Evolutionary conservation across 2,329 filamentous ascomycete genomes (phyloP).

Genomic region (Ophiocordyceps australis): DNA sequence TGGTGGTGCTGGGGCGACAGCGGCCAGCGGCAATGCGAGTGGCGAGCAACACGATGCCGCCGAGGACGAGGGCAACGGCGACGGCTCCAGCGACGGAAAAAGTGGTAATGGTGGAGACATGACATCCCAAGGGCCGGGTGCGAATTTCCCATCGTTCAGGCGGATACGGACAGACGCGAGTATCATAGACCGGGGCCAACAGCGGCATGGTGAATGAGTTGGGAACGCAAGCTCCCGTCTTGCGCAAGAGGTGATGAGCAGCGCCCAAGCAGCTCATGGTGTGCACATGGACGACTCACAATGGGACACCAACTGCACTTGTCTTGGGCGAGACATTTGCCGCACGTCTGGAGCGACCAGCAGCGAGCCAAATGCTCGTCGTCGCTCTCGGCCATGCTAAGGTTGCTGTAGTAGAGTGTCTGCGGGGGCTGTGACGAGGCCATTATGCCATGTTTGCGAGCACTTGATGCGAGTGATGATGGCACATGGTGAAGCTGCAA

Average conservation of each 20-base stretch:
- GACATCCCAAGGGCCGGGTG: slow-evolving; percentile 15
- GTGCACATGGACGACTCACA: slow-evolving; percentile 20
- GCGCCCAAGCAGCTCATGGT: too few species aligned
- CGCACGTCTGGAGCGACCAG: slow-evolving; percentile 31
- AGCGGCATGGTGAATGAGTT: slow-evolving; percentile 25
- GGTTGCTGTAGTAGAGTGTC: slow-evolving; percentile 14
- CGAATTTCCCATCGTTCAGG: slow-evolving; percentile 20
- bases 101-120: slow-evolving; percentile 15
- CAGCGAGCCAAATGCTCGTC: slow-evolving; percentile 26
- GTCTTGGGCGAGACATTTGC: slow-evolving; percentile 21
- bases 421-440: too few species aligned
- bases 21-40: slow-evolving; percentile 4
- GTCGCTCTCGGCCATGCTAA: slow-evolving; percentile 9
- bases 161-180: slow-evolving; percentile 32
- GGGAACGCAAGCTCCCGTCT: slow-evolving; percentile 37
- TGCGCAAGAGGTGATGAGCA: too few species aligned
- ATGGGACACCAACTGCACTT: slow-evolving; percentile 35
- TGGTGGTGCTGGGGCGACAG: slow-evolving; percentile 5
- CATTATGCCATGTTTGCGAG: too few species aligned
- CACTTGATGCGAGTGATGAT: too few species aligned
- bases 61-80: slow-evolving; percentile 10
- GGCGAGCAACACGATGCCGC: slow-evolving; percentile 8
- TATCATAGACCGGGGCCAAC: slow-evolving; percentile 29
- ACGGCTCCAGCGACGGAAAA: slow-evolving; percentile 11
- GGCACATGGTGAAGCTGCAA: too few species aligned